Evolutionary conservation across 1,284 basidiomycete genomes (phyloP).

Genomic region (Ustilago shanxiensis): DNA sequence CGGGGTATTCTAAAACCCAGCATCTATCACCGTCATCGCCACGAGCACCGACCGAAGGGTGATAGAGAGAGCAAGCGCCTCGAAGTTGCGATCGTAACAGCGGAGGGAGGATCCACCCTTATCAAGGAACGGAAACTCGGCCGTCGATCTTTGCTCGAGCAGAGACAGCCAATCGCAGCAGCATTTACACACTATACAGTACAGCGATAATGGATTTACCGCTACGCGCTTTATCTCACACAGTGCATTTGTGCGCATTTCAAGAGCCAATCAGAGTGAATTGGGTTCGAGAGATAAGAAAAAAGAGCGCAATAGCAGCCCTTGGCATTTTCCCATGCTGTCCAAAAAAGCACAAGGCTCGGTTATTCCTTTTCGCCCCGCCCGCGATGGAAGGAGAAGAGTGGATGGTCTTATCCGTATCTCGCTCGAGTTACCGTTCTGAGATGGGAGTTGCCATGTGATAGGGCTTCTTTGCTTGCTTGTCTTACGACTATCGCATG

Average conservation of each 20-base stretch:
- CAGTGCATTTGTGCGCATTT: not conserved
- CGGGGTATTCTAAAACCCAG: not conserved
- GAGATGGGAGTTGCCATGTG: not conserved
- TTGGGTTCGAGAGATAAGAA: slow-evolving; percentile 1
- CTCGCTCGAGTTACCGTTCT: slow-evolving; percentile 35
- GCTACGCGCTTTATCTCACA: slow-evolving; percentile 1
- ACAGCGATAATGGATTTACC: not conserved
- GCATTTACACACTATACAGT: no score
- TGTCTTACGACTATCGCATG: slow-evolving; percentile 1
- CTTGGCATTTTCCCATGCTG: no score
- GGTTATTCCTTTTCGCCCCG: slow-evolving; percentile 6
- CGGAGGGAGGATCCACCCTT: not conserved
- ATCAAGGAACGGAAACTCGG: slow-evolving; percentile 4
- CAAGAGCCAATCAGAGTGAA: not conserved
- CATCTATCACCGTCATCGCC: not conserved
- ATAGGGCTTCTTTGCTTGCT: not conserved
- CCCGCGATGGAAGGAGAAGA: not conserved
- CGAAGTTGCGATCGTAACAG: not conserved
- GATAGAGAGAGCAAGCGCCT: no score
- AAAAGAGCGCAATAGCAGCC: no score
- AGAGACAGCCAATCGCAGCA: not conserved
- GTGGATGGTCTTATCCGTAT: not conserved
- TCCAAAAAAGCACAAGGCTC: not conserved
- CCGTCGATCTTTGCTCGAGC: slow-evolving; percentile 1
- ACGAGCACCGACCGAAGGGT: no score